Evolutionary conservation across 2,329 filamentous ascomycete species (phyloP).

Genomic region (Exophiala sideris): DNA sequence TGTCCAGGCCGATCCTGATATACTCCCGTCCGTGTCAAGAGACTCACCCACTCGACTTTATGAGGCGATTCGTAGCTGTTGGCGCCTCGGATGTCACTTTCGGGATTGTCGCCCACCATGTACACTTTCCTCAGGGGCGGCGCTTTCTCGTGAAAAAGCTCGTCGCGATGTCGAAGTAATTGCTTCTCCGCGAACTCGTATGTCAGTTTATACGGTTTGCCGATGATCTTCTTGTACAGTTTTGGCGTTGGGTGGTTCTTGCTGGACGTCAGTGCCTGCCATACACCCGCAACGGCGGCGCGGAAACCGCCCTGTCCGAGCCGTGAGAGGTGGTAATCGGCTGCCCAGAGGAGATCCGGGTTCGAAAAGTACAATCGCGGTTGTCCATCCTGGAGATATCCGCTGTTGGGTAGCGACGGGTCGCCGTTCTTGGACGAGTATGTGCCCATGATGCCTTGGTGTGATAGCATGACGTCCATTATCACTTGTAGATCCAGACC

Average conservation of each 20-base stretch:
- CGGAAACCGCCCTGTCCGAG: constrained; percentile 91
- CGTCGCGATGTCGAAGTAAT: constrained; percentile 58
- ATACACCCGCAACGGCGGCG: constrained; percentile 75
- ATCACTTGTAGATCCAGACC: constrained; percentile 84
- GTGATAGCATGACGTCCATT: constrained; percentile 75
- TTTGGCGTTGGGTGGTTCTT: constrained; percentile 8
- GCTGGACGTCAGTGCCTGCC: constrained; percentile 63
- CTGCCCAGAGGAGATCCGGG: constrained; percentile 84
- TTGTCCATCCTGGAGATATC: constrained; percentile 80
- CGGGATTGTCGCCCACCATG: constrained; percentile 90
- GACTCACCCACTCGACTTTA: constrained; percentile 64
- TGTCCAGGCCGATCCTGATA: constrained; percentile 55
- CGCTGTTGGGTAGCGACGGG: constrained; percentile 61
- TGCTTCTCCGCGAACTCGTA: constrained; percentile 81
- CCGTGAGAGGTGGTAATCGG: constrained; percentile 76
- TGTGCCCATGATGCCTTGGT: constrained; percentile 75
- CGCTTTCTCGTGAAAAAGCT: constrained; percentile 40
- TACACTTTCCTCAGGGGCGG: constrained; percentile 69
- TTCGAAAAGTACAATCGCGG: constrained; percentile 85
- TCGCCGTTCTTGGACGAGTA: constrained; percentile 70
- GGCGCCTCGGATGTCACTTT: constrained; percentile 84
- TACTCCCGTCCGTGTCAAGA: constrained; percentile 63
- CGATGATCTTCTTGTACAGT: constrained; percentile 55
- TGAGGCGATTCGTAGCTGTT: constrained; percentile 67
- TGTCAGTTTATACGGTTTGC: constrained; percentile 75